Evolutionary conservation across 2,329 filamentous ascomycete genomes (phyloP), one percentile per base, ranked within the genome.

Genomic region (Botrytis hyacinthi): DNA sequence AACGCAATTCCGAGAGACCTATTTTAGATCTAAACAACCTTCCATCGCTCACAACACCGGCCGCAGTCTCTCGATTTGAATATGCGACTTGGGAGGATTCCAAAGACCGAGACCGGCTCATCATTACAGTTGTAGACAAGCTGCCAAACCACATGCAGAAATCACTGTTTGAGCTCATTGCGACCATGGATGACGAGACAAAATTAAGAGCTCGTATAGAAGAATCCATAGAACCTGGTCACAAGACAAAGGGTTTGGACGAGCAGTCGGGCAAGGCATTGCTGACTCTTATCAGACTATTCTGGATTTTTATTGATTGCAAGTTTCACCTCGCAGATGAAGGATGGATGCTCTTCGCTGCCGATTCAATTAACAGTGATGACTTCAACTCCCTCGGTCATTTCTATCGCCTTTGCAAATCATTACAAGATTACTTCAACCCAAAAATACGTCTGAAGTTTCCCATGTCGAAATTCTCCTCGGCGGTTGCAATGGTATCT

Each of bases 91-190:
- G 77, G 78, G 69, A 73, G 48, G 74, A 75, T 14, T 46, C 73
- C 29, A 29, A 48, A n/a, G 78, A 81, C 68, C 74, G 72, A 18
- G 82, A 83, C 57, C 81, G 84, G 9, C 77, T 86, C 1, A 75
- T 87, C 35, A 82, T 85, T 67, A 84, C 85, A 70, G 75, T 83
- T 2, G 63, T 73, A 9, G 42, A 70, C 20, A 54, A 42, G 37
- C 37, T 72, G 35, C 26, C 60, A 18, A 67, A 35, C 7, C 35
- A 20, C 0, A 20, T 40, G 8, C 44, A 74, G 71, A 73, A 73
- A 42, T n/a, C 46, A 14, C 42, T 75, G 3, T 71, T 75, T 51
- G 32, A 61, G 26, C 61, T 74, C 10, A 68, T 70, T 44, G 69
- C 66, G 12, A 46, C 46, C 37, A 46, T 77, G 10, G 67, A 63